phyloP scores from a whole-genome alignment of 495 filamentous ascomycete species.

The Aspergillus incahuasiensis region DNA sequence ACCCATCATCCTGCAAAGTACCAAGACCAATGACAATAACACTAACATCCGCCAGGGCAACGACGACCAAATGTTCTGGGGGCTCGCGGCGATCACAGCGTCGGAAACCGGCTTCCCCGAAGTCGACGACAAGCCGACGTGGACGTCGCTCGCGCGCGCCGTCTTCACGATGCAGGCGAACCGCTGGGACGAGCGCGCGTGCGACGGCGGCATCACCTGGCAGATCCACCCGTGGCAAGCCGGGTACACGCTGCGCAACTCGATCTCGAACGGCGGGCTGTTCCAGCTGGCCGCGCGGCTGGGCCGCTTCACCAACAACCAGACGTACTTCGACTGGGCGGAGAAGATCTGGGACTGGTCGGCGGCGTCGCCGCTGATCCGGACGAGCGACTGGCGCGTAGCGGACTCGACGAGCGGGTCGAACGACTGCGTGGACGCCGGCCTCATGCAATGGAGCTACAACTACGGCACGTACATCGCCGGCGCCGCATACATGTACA shows the following conservation, averaged over 20 bases:
- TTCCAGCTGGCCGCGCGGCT: slow-evolving; percentile 63
- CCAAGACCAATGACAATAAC: too few species aligned
- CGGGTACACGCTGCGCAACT: slow-evolving; percentile 59
- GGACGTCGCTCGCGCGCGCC: slow-evolving; percentile 65
- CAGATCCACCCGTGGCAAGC: slow-evolving; percentile 45
- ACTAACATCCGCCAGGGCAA: slow-evolving; percentile 32
- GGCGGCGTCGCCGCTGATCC: slow-evolving; percentile 46
- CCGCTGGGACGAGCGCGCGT: slow-evolving; percentile 42
- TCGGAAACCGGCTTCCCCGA: slow-evolving; percentile 44
- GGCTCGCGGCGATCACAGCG: slow-evolving; percentile 46
- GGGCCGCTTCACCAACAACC: slow-evolving; percentile 59
- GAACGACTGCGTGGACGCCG: slow-evolving; percentile 51
- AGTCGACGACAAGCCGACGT: slow-evolving; percentile 49
- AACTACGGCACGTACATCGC: slow-evolving; percentile 62
- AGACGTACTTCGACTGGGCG: slow-evolving; percentile 61
- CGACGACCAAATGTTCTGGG: slow-evolving; percentile 52
- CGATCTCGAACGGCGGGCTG: slow-evolving; percentile 60
- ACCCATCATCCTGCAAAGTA: too few species aligned
- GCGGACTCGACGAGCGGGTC: slow-evolving; percentile 49
- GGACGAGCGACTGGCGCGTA: slow-evolving; percentile 46
- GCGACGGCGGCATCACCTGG: slow-evolving; percentile 47
- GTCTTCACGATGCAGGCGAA: slow-evolving; percentile 62
- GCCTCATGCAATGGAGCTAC: slow-evolving; percentile 61
- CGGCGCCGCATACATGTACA: slow-evolving; percentile 65
- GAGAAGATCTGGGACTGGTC: slow-evolving; percentile 60